Conservation (phyloP, 169 alveolate genomes). For the Theileria equi region DNA sequence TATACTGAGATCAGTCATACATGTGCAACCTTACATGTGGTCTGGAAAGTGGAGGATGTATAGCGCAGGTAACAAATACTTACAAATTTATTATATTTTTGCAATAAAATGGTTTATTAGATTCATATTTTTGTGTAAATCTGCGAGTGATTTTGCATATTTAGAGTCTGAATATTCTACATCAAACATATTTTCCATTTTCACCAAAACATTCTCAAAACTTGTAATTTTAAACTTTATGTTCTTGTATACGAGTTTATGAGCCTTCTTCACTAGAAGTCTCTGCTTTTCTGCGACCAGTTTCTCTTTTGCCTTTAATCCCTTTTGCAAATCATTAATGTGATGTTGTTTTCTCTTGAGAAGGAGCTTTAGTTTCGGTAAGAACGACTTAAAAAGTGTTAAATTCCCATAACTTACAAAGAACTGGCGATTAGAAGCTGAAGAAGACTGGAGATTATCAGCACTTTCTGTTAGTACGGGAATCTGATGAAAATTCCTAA, state of each 20-base stretch:
- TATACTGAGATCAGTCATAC: too few species aligned
- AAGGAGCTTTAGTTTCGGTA: constrained; percentile 6
- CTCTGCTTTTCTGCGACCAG: not conserved
- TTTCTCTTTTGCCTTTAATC: not conserved
- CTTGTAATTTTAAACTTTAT: not conserved
- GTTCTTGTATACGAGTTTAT: not conserved
- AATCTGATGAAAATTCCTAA: not conserved
- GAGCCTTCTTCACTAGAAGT: not conserved
- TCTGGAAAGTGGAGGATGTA: too few species aligned
- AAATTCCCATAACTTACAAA: constrained; percentile 9
- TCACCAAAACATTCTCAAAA: not conserved
- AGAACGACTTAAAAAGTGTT: constrained; percentile 2
- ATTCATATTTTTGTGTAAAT: constrained; percentile 12
- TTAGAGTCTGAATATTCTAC: constrained; percentile 5
- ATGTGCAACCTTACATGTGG: constrained; percentile 3
- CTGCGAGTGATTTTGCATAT: constrained; percentile 6
- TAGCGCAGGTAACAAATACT: not conserved
- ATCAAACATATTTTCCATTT: constrained; percentile 1
- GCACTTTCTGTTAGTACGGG: not conserved
- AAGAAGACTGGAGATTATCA: not conserved
- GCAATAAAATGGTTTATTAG: not conserved
- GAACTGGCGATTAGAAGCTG: constrained; percentile 7
- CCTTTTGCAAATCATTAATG: not conserved
- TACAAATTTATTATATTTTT: not conserved
- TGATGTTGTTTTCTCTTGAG: not conserved